phyloP scores from a whole-genome alignment of 169 alveolate species.

The Plasmodium reichenowi region DNA sequence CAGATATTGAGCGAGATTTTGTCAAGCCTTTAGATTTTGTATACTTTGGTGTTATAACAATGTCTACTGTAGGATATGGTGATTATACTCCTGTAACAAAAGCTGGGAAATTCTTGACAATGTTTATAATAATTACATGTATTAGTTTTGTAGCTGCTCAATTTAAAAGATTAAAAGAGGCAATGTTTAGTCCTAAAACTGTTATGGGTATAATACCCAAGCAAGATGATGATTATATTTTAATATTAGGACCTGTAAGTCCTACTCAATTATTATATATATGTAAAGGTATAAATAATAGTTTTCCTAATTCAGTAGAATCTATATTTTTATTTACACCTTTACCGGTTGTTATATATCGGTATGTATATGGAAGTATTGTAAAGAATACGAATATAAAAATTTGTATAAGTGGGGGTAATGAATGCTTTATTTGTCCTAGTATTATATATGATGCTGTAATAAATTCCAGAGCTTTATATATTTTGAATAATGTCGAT shows the following conservation, averaged over 20 bases:
- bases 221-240: conserved; percentile 79
- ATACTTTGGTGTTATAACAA: conserved; percentile 85
- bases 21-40: conserved; percentile 83
- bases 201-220: conserved; percentile 79
- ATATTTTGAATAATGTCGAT: conserved; percentile 64
- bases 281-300: conserved; percentile 79
- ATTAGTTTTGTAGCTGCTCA: conserved; percentile 85
- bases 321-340: conserved; percentile 84
- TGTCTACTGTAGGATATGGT: conserved; percentile 89
- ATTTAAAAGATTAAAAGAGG: conserved; percentile 83
- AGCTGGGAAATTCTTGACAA: conserved; percentile 79
- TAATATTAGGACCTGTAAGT: conserved; percentile 85
- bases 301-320: conserved; percentile 81
- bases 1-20: conserved; percentile 75
- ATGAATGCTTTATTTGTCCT: conserved; percentile 73
- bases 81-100: conserved; percentile 84
- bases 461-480: conserved; percentile 52
- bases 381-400: conserved; percentile 84
- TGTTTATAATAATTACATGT: conserved; percentile 80
- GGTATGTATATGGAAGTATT: conserved; percentile 82
- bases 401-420: conserved; percentile 84
- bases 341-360: conserved; percentile 80
- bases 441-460: conserved; percentile 74
- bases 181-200: conserved; percentile 75
- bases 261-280: conserved; percentile 81